A percentile compares a stretch with the other conserved stretches of the same genome.
Conservation (phyloP, 208 protist species). For the Angomonas ambiguus region DNA sequence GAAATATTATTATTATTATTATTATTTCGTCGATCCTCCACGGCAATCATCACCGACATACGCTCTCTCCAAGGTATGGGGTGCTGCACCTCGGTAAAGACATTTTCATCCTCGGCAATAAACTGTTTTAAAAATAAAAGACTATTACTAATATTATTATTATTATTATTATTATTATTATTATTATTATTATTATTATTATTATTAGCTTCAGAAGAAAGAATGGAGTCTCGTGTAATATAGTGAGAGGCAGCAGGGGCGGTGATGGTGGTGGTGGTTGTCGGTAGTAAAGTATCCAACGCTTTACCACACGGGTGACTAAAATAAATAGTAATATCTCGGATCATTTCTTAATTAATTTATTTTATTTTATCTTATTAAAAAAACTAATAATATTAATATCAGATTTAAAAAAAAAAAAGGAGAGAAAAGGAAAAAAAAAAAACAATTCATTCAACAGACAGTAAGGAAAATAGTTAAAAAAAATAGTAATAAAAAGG, state of each 20-base stretch:
- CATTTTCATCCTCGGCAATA: not conserved
- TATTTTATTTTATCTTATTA: not conserved
- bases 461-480: too few species aligned
- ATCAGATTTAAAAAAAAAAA: not conserved
- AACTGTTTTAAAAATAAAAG: not conserved
- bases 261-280: too few species aligned
- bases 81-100: not conserved
- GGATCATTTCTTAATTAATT: too few species aligned
- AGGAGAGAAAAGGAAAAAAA: conserved; percentile 4
- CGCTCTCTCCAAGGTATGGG: not conserved
- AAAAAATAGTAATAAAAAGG: too few species aligned
- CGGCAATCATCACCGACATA: not conserved
- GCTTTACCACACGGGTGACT: too few species aligned
- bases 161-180: not conserved
- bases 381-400: not conserved
- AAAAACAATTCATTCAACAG: not conserved
- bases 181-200: too few species aligned
- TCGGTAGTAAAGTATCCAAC: too few species aligned
- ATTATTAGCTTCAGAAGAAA: too few species aligned
- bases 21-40: not conserved
- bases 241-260: too few species aligned
- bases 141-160: not conserved
- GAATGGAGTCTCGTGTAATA: too few species aligned
- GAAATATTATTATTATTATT: not conserved
- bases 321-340: too few species aligned